Evolutionary conservation across 176 grass and related monocot species (phyloP), one percentile per base, ranked within the genome.

Genomic region (Elaeis guineensis): DNA sequence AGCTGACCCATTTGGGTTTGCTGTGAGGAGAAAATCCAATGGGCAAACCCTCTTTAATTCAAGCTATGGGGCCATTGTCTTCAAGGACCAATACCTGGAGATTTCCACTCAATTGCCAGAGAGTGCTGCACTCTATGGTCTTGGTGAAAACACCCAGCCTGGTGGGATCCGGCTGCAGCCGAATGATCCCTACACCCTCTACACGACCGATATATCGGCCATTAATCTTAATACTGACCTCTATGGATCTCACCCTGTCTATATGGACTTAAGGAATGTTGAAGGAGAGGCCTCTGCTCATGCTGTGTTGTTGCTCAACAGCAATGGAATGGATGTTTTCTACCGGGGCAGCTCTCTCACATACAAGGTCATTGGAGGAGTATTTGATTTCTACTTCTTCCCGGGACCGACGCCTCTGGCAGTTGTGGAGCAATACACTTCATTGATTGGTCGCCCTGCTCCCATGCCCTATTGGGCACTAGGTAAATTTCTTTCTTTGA

Each of bases 21-120:
- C 84, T 0, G 78, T 97, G 16, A 79, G 76, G 69, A 62, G 87
- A 2, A 80, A 52, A 8, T 85, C 80, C 63, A 91, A 70, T 5
- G 30, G 81, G 17, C 81, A 88, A 55, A 59, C 83, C 5, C 74
- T 97, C 3, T 97, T 97, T 83, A 84, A 97, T 71, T 80, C 87
- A 24, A 90, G 87, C 55, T 58, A 49, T 19, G 67, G 57, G 23
- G 25, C 63, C 44, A 59, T 97, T 52, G 81, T 97, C 54, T 97
- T 97, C 75, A 97, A 97, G 78, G 87, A 97, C 70, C 93, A 97
- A 71, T 97, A 91, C 71, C 74, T 97, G 4, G 84, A 97, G 74
- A 67, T 80, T 28, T 76, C 93, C 6, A 91, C 93, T 21, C 50
- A 48, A 4, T 60, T 97, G 22, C 93, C 93, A 4, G 52, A 25